A percentile compares a stretch with the other conserved stretches of the same genome.
Conservation (phyloP, 1,284 basidiomycete species). For the Tilletia indica region DNA sequence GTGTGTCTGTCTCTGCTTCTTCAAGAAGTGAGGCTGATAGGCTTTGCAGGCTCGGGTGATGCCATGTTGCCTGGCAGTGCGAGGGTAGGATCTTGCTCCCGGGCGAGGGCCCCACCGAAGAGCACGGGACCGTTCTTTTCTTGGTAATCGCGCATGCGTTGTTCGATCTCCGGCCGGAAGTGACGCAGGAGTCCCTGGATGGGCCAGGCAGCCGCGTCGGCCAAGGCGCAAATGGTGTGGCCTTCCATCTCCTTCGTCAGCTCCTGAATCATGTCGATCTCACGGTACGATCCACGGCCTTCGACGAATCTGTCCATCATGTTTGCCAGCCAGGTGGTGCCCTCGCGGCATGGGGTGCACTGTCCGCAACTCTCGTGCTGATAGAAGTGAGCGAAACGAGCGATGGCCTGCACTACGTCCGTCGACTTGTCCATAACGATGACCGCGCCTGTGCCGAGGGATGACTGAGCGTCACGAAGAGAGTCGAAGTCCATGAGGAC, state of each 20-base stretch:
- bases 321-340: constrained; percentile 58
- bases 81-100: constrained; percentile 69
- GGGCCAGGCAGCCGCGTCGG: constrained; percentile 97
- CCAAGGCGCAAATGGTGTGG: constrained; percentile 82
- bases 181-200: constrained; percentile 92
- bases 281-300: constrained; percentile 82
- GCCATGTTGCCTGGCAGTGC: constrained; percentile 79
- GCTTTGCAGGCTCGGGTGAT: constrained; percentile 27
- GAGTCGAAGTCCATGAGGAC: constrained; percentile 92
- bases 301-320: constrained; percentile 66
- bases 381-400: constrained; percentile 69
- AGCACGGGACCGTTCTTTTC: constrained; percentile 77
- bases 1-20: too few species aligned
- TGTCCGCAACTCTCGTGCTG: constrained; percentile 99
- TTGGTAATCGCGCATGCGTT: constrained; percentile 77
- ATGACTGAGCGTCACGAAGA: constrained; percentile 87
- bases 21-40: neutral
- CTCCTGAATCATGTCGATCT: constrained; percentile 79
- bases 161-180: constrained; percentile 77
- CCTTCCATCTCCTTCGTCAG: constrained; percentile 83
- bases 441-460: constrained; percentile 93
- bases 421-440: constrained; percentile 99
- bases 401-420: constrained; percentile 78
- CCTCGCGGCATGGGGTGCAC: constrained; percentile 93
- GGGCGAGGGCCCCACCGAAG: constrained; percentile 79